Evolutionary conservation across 371 early-diverging fungal genomes (phyloP).

Genomic region (Dichotomocladium elegans): DNA sequence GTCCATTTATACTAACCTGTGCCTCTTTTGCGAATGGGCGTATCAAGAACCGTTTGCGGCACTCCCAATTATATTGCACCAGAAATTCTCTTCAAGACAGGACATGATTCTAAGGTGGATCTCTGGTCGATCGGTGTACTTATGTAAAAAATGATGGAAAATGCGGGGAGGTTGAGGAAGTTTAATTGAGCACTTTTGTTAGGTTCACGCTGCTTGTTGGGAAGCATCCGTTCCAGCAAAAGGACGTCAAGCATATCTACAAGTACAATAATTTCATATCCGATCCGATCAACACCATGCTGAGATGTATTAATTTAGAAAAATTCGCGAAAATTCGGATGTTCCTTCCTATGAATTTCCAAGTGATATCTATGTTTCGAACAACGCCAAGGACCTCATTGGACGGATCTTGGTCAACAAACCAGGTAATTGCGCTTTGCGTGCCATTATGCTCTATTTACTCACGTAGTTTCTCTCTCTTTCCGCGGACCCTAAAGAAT

Average conservation of each 20-base stretch:
- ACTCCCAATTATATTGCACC: slow-evolving; percentile 99
- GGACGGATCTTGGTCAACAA: slow-evolving; percentile 69
- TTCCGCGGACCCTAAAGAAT: slow-evolving; percentile 21
- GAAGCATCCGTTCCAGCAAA: slow-evolving; percentile 94
- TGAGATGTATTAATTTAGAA: not conserved
- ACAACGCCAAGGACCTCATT: slow-evolving; percentile 78
- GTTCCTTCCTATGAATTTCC: slow-evolving; percentile 80
- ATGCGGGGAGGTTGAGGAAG: slow-evolving; percentile 1
- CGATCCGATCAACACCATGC: not conserved
- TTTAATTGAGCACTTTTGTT: not conserved
- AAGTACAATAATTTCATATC: slow-evolving; percentile 29
- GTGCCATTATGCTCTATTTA: too few relatives aligned
- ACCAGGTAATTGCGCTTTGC: slow-evolving; percentile 56
- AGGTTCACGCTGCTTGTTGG: slow-evolving; percentile 93
- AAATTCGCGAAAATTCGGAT: slow-evolving; percentile 68
- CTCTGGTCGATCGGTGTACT: slow-evolving; percentile 98
- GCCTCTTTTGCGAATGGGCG: too few relatives aligned
- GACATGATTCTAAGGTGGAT: slow-evolving; percentile 97
- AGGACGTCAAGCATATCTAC: slow-evolving; percentile 82
- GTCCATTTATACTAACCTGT: not conserved
- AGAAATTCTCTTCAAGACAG: slow-evolving; percentile 86
- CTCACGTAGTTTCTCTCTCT: not conserved
- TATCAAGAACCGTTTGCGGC: slow-evolving; percentile 94
- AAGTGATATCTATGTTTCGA: slow-evolving; percentile 55
- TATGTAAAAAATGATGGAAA: slow-evolving; percentile 53